Evolutionary conservation across 2,329 filamentous ascomycete species (phyloP).

Genomic region (Phyllosticta capitalensis): DNA sequence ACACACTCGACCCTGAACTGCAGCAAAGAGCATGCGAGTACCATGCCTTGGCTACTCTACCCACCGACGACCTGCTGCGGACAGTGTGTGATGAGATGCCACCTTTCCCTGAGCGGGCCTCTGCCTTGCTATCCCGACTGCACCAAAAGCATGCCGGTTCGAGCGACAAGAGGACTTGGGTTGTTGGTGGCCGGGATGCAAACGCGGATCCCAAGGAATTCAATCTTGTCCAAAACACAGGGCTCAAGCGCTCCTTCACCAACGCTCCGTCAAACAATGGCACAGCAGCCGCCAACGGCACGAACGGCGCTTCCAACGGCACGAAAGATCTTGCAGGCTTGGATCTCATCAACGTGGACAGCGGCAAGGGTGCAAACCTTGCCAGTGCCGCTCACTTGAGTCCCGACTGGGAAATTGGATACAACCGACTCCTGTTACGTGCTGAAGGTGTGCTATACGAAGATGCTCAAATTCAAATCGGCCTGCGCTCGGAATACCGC

Average conservation of each 20-base stretch:
- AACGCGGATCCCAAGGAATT: conserved; percentile 75
- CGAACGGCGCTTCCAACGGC: conserved; percentile 41
- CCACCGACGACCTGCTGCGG: conserved; percentile 81
- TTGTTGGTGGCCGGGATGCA: conserved; percentile 92
- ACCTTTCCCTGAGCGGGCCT: conserved; percentile 89
- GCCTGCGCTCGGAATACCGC: conserved; percentile 85
- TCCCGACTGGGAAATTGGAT: conserved; percentile 89
- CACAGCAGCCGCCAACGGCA: conserved; percentile 22
- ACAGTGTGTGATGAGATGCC: conserved; percentile 99
- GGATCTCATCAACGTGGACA: conserved; percentile 56
- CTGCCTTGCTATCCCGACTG: conserved; percentile 79
- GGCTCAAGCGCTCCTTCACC: conserved; percentile 80
- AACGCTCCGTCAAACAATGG: conserved; percentile 33
- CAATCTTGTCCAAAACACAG: conserved; percentile 67
- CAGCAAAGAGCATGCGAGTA: conserved; percentile 97
- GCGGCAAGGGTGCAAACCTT: conserved; percentile 58
- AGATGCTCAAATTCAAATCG: conserved; percentile 87
- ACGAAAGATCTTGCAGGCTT: conserved; percentile 68
- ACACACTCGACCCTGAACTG: conserved; percentile 87
- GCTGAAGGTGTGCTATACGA: conserved; percentile 88
- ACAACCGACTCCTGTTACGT: conserved; percentile 68
- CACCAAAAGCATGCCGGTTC: conserved; percentile 91
- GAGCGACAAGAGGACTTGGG: conserved; percentile 93
- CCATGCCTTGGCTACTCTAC: conserved; percentile 70
- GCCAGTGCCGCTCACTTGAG: conserved; percentile 88